Conservation (phyloP, 1,139 yeast genomes). For the Magnusiomyces ingens region DNA sequence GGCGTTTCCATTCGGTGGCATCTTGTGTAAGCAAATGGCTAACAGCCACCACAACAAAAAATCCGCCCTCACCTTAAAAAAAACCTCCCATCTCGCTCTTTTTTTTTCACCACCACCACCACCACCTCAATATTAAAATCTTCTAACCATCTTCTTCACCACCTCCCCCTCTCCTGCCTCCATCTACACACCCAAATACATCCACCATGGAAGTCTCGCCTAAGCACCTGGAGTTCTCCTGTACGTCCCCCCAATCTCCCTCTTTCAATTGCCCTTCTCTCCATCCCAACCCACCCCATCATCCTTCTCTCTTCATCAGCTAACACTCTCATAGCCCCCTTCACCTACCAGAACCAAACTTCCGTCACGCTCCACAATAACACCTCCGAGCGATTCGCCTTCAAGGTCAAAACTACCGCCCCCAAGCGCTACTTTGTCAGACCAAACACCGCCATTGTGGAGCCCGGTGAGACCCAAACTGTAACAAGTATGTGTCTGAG, state of each 20-base stretch:
- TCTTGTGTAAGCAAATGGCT: no score
- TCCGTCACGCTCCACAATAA: conserved; percentile 63
- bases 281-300: no score
- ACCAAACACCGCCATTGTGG: conserved; percentile 81
- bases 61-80: no score
- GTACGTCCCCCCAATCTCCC: conserved; percentile 42
- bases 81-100: background rate
- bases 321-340: conserved; percentile 39
- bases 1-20: no score
- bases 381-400: conserved; percentile 57
- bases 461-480: conserved; percentile 65
- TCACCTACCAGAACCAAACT: conserved; percentile 66
- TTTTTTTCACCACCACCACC: background rate
- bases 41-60: no score
- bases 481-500: conserved; percentile 45
- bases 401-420: conserved; percentile 97
- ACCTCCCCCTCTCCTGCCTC: background rate
- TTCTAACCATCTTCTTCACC: no score
- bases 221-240: conserved; percentile 57
- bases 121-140: no score
- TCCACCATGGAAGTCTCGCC: conserved; percentile 55
- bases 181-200: no score
- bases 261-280: no score
- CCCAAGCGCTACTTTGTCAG: conserved; percentile 94
- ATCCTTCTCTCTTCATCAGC: conserved; percentile 4